phyloP scores from a whole-genome alignment of 2,329 filamentous ascomycete genomes.

The Raffaelea arxii region DNA sequence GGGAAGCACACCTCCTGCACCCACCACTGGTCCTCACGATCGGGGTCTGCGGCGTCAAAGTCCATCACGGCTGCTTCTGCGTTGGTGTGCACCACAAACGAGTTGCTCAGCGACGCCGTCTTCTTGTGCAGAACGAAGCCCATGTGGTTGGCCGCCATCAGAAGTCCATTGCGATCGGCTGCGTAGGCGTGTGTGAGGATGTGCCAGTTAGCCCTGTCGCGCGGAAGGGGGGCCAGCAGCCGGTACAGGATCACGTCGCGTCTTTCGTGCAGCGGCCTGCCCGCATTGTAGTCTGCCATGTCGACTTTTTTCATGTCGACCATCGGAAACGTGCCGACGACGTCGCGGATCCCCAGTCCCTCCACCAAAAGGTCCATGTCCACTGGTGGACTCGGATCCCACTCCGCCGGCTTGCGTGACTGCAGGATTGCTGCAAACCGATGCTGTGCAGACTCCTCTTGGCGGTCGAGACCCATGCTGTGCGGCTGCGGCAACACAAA shows the following conservation, averaged over 20 bases:
- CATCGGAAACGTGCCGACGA: conserved; percentile 35
- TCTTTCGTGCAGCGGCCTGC: conserved; percentile 30
- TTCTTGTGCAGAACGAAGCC: conserved; percentile 31
- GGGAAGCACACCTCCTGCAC: conserved; percentile 42
- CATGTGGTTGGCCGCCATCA: conserved; percentile 40
- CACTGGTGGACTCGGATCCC: conserved; percentile 34
- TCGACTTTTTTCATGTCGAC: conserved; percentile 47
- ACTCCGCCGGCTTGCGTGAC: conserved; percentile 25
- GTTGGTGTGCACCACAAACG: conserved; percentile 43
- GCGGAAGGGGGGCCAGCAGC: conserved; percentile 31
- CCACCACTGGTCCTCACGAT: conserved; percentile 34
- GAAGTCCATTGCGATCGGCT: conserved; percentile 42
- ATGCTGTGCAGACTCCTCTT: conserved; percentile 30
- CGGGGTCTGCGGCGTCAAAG: conserved; percentile 10
- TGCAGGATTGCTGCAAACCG: conserved; percentile 32
- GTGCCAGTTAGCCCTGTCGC: conserved; percentile 27
- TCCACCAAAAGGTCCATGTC: conserved; percentile 32
- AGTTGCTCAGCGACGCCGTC: conserved; percentile 38
- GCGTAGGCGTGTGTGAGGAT: conserved; percentile 39
- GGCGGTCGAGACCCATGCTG: conserved; percentile 24
- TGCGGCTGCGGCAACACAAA: conserved; percentile 34
- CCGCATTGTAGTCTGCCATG: conserved; percentile 34
- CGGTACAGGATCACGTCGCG: conserved; percentile 42
- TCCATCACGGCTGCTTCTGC: conserved; percentile 36
- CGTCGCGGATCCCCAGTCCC: conserved; percentile 24